Evolutionary conservation across 257 asterid genomes (phyloP).

Genomic region (Solanum ahanhuiri): DNA sequence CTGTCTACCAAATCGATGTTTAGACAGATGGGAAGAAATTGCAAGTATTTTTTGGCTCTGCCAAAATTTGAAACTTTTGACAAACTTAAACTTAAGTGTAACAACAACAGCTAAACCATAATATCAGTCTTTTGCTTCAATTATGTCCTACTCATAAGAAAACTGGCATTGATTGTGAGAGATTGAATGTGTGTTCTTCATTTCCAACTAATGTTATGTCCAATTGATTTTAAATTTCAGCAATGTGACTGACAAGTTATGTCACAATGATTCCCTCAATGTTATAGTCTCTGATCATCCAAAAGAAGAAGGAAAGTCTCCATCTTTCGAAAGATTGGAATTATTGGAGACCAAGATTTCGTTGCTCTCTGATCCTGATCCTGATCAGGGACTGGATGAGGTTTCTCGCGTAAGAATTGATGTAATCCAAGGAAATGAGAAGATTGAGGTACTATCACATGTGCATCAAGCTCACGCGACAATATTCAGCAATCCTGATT

Average conservation of each 20-base stretch:
- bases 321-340: neutral
- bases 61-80: neutral
- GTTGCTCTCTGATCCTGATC: neutral
- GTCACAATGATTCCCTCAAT: neutral
- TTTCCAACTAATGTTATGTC: neutral
- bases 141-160: neutral
- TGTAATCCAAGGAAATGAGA: neutral
- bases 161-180: neutral
- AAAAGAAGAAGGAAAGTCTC: neutral
- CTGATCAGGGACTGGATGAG: neutral
- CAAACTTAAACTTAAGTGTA: neutral
- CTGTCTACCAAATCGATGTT: neutral
- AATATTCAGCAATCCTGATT: neutral
- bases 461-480: neutral
- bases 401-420: neutral
- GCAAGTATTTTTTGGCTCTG: neutral
- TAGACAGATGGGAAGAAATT: neutral
- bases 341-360: neutral
- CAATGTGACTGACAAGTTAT: neutral
- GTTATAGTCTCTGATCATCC: neutral
- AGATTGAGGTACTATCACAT: neutral
- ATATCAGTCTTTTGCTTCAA: neutral
- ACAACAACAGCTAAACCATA: neutral
- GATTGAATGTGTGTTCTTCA: neutral
- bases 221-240: neutral